Conservation (phyloP, 1,139 yeast species). For the Tardiomyces depauwii region DNA sequence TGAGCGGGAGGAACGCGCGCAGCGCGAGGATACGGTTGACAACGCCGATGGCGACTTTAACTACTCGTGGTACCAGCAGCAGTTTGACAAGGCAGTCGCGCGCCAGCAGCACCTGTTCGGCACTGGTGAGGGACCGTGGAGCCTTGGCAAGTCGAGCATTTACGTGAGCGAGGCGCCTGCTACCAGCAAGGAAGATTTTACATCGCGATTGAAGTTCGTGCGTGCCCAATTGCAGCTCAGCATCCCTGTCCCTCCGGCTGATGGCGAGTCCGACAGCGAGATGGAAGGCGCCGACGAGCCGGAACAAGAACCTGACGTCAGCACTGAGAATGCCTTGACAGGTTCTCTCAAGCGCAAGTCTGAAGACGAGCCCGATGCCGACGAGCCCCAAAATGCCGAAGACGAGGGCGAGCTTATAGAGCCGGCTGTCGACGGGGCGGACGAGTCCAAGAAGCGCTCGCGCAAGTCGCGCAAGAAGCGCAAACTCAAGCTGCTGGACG, state of each 20-base stretch:
- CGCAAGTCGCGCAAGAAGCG: not conserved
- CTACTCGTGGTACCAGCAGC: not conserved
- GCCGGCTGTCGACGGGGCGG: not conserved
- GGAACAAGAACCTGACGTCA: not conserved
- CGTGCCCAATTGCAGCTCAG: not conserved
- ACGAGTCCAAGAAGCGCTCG: not conserved
- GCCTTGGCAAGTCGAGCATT: too few relatives aligned
- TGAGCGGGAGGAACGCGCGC: not conserved
- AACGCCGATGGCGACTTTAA: not conserved
- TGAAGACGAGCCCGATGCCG: constrained; percentile 4
- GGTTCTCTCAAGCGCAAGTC: not conserved
- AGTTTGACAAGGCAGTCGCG: not conserved
- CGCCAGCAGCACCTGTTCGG: not conserved
- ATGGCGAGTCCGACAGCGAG: not conserved
- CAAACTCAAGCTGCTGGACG: not conserved
- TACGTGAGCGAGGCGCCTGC: too few relatives aligned
- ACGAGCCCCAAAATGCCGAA: not conserved
- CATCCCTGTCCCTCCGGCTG: not conserved
- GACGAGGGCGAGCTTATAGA: not conserved
- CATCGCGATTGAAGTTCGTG: not conserved
- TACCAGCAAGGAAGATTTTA: not conserved
- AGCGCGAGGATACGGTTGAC: not conserved
- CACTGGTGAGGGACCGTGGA: not conserved
- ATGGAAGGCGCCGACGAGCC: not conserved
- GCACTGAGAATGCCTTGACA: not conserved